Conservation (phyloP, 1,284 basidiomycete species). For the Irpex sp. region DNA sequence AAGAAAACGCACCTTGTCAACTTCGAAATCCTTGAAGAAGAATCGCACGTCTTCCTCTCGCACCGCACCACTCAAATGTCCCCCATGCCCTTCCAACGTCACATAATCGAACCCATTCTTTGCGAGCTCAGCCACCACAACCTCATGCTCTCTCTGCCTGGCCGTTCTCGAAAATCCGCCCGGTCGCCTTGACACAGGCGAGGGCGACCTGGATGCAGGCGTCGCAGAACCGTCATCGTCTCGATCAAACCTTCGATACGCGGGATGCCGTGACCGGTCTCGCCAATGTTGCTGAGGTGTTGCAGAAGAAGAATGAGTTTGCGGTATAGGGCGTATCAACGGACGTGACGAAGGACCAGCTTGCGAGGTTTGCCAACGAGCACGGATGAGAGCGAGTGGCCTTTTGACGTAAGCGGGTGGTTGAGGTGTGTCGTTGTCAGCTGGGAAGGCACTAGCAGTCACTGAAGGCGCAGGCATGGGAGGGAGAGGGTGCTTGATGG, state of each 20-base stretch:
- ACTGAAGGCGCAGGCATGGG: slow-evolving; percentile 15
- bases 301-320: slow-evolving; percentile 15
- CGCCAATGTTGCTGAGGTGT: slow-evolving; percentile 11
- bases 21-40: slow-evolving; percentile 61
- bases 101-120: slow-evolving; percentile 65
- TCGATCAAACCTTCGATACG: slow-evolving; percentile 7
- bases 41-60: slow-evolving; percentile 57
- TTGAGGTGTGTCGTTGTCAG: not conserved
- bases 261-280: not conserved
- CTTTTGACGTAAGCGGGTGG: not conserved
- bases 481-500: slow-evolving; percentile 15
- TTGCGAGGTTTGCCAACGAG: not conserved
- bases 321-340: not conserved
- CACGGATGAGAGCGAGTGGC: slow-evolving; percentile 1
- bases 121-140: slow-evolving; percentile 51
- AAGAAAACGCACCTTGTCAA: slow-evolving; percentile 53
- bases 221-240: slow-evolving; percentile 18
- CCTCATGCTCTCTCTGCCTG: slow-evolving; percentile 38
- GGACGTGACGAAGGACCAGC: slow-evolving; percentile 2
- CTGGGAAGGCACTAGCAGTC: not conserved
- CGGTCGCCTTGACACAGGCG: slow-evolving; percentile 38
- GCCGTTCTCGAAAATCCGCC: slow-evolving; percentile 29
- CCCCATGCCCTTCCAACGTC: slow-evolving; percentile 47
- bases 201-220: slow-evolving; percentile 42
- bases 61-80: slow-evolving; percentile 45